Evolutionary conservation across 129 eudicot genomes (phyloP).

Genomic region (Silybum marianum): DNA sequence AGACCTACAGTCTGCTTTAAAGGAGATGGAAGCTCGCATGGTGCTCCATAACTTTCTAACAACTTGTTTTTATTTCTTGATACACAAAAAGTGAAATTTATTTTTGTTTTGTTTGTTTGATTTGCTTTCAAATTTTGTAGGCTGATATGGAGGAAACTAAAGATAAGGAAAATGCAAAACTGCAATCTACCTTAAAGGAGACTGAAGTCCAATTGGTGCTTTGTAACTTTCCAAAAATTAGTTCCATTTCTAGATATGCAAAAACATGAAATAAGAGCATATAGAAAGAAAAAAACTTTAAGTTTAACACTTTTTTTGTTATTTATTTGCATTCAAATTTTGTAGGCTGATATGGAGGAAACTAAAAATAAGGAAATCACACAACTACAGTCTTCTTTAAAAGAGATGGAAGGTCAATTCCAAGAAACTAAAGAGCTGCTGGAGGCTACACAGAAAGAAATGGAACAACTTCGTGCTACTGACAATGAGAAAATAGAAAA

Average conservation of each 20-base stretch:
- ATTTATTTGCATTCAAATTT: slow-evolving; percentile 4
- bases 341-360: slow-evolving; percentile 69
- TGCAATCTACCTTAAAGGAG: neutral
- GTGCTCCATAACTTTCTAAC: neutral
- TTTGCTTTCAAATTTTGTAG: neutral
- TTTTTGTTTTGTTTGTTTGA: neutral
- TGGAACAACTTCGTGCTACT: slow-evolving; percentile 46
- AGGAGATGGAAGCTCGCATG: slow-evolving; percentile 27
- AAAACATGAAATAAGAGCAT: neutral
- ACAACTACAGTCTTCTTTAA: slow-evolving; percentile 53
- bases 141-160: neutral
- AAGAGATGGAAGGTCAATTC: slow-evolving; percentile 54
- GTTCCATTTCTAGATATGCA: neutral
- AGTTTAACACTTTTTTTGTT: neutral
- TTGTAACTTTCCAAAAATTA: neutral
- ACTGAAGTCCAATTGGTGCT: slow-evolving; percentile 26
- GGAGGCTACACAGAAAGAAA: slow-evolving; percentile 44
- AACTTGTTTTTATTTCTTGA: neutral
- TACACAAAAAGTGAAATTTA: neutral
- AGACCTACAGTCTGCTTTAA: neutral
- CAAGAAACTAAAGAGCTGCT: slow-evolving; percentile 62
- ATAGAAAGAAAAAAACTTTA: neutral
- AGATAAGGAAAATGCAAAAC: neutral
- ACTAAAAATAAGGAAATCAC: slow-evolving; percentile 62
- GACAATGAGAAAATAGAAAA: slow-evolving; percentile 50